Evolutionary conservation across 2,329 filamentous ascomycete species (phyloP).

Genomic region (Fusarium beomiforme): DNA sequence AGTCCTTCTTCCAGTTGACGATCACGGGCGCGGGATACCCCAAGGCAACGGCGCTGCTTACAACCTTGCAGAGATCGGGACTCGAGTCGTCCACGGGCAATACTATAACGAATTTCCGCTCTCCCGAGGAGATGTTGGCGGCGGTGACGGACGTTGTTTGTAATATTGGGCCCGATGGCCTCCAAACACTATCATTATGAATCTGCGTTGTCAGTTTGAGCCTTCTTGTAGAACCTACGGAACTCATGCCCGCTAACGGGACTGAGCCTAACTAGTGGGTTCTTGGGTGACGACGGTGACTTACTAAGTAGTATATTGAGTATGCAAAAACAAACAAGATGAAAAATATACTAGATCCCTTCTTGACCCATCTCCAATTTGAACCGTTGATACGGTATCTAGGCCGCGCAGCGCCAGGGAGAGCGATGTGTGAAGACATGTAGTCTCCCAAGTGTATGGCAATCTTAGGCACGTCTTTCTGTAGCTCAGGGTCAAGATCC

Average conservation of each 20-base stretch:
- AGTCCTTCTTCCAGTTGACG: constrained; percentile 46
- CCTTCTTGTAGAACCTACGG: too few relatives aligned
- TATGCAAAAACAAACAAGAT: background rate
- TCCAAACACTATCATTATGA: constrained; percentile 31
- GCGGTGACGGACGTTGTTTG: background rate
- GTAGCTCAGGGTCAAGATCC: too few relatives aligned
- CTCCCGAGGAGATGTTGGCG: constrained; percentile 23
- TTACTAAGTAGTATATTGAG: constrained; percentile 31
- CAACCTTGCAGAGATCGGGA: constrained; percentile 45
- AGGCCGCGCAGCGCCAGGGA: constrained; percentile 28
- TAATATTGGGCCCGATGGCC: constrained; percentile 19
- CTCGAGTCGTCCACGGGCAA: constrained; percentile 41
- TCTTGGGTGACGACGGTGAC: background rate
- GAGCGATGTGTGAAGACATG: constrained; percentile 27
- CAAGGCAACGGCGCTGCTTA: constrained; percentile 41
- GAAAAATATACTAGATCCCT: constrained; percentile 6
- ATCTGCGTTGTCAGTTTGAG: constrained; percentile 23
- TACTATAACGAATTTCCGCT: constrained; percentile 38
- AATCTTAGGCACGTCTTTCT: too few relatives aligned
- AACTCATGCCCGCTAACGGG: too few relatives aligned
- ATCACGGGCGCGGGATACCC: constrained; percentile 46
- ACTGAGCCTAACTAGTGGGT: too few relatives aligned
- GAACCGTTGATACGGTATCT: constrained; percentile 25
- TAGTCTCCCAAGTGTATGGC: too few relatives aligned
- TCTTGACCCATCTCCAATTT: constrained; percentile 27